These are phyloP conservation scores for Brassica incana DNA, from an alignment of 345 rosid genomes.

Conservation along the genomic window DNA sequence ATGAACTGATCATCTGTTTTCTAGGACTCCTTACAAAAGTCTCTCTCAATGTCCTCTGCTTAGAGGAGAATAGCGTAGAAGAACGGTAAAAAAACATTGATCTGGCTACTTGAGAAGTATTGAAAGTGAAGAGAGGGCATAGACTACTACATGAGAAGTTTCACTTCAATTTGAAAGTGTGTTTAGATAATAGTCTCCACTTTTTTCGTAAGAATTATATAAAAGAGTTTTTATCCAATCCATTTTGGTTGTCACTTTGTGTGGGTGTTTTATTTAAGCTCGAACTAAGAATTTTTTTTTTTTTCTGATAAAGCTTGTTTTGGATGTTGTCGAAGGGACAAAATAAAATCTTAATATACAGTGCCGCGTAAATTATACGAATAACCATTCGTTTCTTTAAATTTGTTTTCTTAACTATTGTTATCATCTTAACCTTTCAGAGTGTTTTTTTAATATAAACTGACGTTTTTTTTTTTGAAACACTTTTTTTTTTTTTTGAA, in stretches of 20 bases:
- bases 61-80: background rate
- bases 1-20: slow-evolving; percentile 50
- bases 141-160: slow-evolving; percentile 3
- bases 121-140: slow-evolving; percentile 24
- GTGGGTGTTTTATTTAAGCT: background rate
- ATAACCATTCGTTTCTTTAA: no score
- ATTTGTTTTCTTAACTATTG: no score
- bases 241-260: background rate
- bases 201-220: background rate
- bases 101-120: slow-evolving; percentile 17
- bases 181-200: background rate
- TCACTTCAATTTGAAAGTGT: background rate
- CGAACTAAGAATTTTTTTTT: background rate
- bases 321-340: background rate
- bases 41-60: background rate
- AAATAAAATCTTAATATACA: background rate
- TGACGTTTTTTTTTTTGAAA: no score
- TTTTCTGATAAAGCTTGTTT: background rate
- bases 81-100: slow-evolving; percentile 2
- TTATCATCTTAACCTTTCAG: background rate
- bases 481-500: no score
- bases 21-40: slow-evolving; percentile 12
- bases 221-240: background rate
- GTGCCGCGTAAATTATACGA: background rate
- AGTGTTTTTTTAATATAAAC: background rate